Evolutionary conservation across 495 filamentous ascomycete genomes (phyloP), one percentile per base, ranked within the genome.

Genomic region (Darksidea phi): DNA sequence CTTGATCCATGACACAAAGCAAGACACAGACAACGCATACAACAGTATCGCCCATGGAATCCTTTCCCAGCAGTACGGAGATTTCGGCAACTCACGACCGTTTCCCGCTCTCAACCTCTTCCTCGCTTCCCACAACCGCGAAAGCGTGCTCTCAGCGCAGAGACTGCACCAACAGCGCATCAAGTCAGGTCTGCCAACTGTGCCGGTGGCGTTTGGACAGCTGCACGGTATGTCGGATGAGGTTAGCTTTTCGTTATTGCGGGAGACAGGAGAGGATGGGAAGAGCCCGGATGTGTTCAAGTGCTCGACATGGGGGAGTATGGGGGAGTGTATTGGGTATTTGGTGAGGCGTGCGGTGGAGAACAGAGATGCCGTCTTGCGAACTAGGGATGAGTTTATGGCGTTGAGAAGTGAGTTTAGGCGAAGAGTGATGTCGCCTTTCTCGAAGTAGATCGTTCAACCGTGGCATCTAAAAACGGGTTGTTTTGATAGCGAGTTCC

Each of bases 141-240:
- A 82, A 18, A 89, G 89, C 15, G 87, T 95, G 7, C 75, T 77
- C 38, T 85, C 84, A 69, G 88, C 88, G 2, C 83, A 87, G 42
- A 77, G 79, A 8, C 28, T 32, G 28, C 28, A 10, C 28, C 28
- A 32, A 32, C 59, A 74, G 38, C 84, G 86, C 62, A 67, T 72
- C 0, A 57, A 45, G 15, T 67, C 59, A 0, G 79, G 74, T 0
- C 73, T 82, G 56, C 28, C 69, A 21, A 74, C 71, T 23, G 73
- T 75, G 23, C 68, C 72, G 23, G 76, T 95, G 13, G 84, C 83
- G 32, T 95, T 91, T 73, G 92, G 88, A 4, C 92, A 97, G 74
- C 81, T 97, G 6, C 88, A 93, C 79, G 92, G 92, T 20, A 96
- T 96, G 92, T 92, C 92, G 15, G 92, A 97, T 64, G 91, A 96